These are phyloP conservation scores for Collybiopsis confluens DNA, from an alignment of 768 basidiomycete species.

Conservation along the genomic window DNA sequence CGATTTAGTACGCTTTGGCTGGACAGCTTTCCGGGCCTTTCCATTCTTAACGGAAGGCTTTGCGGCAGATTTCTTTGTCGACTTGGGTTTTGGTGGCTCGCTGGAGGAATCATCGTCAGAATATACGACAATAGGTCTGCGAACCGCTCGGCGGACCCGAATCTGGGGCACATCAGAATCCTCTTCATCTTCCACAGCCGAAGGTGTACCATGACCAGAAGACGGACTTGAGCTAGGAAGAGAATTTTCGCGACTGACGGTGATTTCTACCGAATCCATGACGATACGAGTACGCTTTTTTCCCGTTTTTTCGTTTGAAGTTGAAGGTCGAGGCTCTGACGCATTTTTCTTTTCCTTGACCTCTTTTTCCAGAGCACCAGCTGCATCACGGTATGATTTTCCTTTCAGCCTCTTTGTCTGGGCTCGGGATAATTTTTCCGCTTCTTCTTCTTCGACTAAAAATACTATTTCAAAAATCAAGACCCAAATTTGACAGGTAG, in stretches of 20 bases:
- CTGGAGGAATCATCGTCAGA: slow-evolving; percentile 42
- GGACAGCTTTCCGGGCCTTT: not conserved
- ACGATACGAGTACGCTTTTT: not conserved
- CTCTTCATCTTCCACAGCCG: slow-evolving; percentile 30
- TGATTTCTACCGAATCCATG: slow-evolving; percentile 11
- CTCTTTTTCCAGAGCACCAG: slow-evolving; percentile 20
- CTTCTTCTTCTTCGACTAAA: slow-evolving; percentile 48
- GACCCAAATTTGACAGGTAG: not conserved
- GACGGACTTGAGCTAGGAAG: slow-evolving; percentile 15
- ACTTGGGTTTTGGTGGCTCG: slow-evolving; percentile 13
- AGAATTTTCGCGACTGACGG: not conserved
- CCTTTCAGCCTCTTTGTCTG: slow-evolving; percentile 72
- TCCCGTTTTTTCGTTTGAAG: not conserved
- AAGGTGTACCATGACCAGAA: slow-evolving; percentile 23
- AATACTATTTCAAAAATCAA: slow-evolving; percentile 4
- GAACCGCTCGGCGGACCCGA: slow-evolving; percentile 37
- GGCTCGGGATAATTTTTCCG: slow-evolving; percentile 38
- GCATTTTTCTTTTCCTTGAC: slow-evolving; percentile 2
- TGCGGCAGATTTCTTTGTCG: slow-evolving; percentile 16
- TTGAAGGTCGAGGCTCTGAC: slow-evolving; percentile 12
- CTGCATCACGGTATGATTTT: slow-evolving; percentile 64
- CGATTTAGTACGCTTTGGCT: not conserved
- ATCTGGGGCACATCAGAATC: slow-evolving; percentile 31
- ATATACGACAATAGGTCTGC: slow-evolving; percentile 43
- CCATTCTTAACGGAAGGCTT: slow-evolving; percentile 1